phyloP scores from a whole-genome alignment of 768 basidiomycete species.

The Tricholoma saponaceum region DNA sequence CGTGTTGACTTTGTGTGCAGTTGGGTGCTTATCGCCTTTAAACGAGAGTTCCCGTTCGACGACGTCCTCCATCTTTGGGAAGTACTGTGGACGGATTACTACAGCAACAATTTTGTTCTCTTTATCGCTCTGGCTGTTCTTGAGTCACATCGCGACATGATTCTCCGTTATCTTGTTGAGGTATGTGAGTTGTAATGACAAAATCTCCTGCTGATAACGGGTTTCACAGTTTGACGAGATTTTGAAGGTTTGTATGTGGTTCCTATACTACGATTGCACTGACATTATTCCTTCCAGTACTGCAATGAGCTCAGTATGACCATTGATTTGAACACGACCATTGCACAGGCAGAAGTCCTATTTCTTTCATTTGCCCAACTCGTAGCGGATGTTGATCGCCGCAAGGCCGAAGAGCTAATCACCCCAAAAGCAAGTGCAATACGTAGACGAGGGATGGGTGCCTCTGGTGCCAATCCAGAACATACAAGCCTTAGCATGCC shows the following conservation, averaged over 20 bases:
- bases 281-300: slow-evolving; percentile 43
- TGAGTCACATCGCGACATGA: slow-evolving; percentile 93
- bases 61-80: slow-evolving; percentile 93
- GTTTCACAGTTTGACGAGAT: slow-evolving; percentile 71
- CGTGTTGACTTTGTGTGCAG: slow-evolving; percentile 31
- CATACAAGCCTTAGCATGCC: slow-evolving; percentile 35
- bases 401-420: slow-evolving; percentile 56
- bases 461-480: background rate
- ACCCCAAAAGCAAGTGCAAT: slow-evolving; percentile 30
- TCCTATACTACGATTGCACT: slow-evolving; percentile 2
- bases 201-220: slow-evolving; percentile 3
- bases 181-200: slow-evolving; percentile 31
- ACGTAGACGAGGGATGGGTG: slow-evolving; percentile 15
- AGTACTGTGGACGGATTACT: slow-evolving; percentile 88
- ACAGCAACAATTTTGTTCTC: slow-evolving; percentile 83
- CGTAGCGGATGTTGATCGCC: slow-evolving; percentile 85
- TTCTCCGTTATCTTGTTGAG: slow-evolving; percentile 92
- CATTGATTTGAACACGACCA: slow-evolving; percentile 92
- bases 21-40: slow-evolving; percentile 91
- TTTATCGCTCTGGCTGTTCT: slow-evolving; percentile 93
- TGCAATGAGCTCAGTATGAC: slow-evolving; percentile 95
- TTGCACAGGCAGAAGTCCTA: slow-evolving; percentile 95
- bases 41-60: slow-evolving; percentile 93
- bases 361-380: slow-evolving; percentile 89
- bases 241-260: slow-evolving; percentile 45